Evolutionary conservation across 1,284 basidiomycete genomes (phyloP), one percentile per base, ranked within the genome.

Genomic region (Sanghuangporus sanghuang): DNA sequence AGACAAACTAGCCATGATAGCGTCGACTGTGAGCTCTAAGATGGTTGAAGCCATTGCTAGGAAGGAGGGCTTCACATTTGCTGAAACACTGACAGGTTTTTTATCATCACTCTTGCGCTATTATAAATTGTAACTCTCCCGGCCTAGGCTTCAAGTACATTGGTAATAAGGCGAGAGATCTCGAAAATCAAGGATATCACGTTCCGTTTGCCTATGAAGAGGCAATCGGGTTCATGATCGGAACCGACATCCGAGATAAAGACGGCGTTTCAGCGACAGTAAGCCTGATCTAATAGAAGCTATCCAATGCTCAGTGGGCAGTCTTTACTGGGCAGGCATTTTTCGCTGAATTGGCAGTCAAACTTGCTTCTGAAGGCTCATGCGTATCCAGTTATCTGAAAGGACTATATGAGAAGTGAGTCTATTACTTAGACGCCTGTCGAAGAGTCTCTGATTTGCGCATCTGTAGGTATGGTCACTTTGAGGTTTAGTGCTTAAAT

Each of bases 201-300:
- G 90, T 92, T 8, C 84, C 83, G 0, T 93, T 94, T 72, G 91
- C 87, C 7, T 95, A 95, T 69, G 92, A 95, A 73, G 92, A 95
- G 73, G 93, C 93, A 0, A 93, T 95, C 62, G 90, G 92, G 1
- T 95, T 84, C 70, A 93, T 93, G 90, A 86, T 92, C 71, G 90
- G 90, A 12, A 76, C 81, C 6, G 78, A 85, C 52, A 84, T 94
- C 67, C 81, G 89, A 38, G 93, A 95, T 71, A 95, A 95, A 71
- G 92, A 95, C 70, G 92, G 92, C 2, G 84, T 94, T 54, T 83
- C 89, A 61, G 88, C 90, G 3, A 85, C 86, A 23, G 90, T 92
- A 67, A 68, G 77, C 61, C 49, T 40, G 7, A 44, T 39, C 18
- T 27, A 7, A n/a, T 44, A 12, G 12, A 21, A 59, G 56, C 59